A percentile compares a stretch with the other conserved stretches of the same genome.
phyloP scores from a whole-genome alignment of 2,329 filamentous ascomycete genomes.

The Calonectria ilicicola region DNA sequence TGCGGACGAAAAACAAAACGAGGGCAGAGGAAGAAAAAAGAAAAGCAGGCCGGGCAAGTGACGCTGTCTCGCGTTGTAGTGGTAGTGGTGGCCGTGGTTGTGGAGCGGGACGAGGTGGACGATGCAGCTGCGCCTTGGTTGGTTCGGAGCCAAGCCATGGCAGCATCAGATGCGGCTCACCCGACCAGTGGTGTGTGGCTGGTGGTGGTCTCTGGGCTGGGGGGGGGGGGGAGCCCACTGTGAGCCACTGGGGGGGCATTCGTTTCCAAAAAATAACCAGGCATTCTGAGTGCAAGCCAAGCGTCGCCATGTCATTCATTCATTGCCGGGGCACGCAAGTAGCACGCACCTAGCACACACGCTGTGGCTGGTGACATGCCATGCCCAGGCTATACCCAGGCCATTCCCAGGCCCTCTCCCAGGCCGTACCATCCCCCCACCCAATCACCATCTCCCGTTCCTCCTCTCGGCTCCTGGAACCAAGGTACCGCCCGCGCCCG shows the following conservation, averaged over 20 bases:
- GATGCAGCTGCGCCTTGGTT: slow-evolving; percentile 23
- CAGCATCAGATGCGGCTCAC: slow-evolving; percentile 37
- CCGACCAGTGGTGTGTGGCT: slow-evolving; percentile 34
- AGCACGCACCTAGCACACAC: neutral
- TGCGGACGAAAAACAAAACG: slow-evolving; percentile 24
- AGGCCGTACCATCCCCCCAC: no score
- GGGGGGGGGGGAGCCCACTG: no score
- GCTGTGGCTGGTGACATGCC: slow-evolving; percentile 5
- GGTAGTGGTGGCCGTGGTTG: slow-evolving; percentile 16
- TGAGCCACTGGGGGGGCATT: no score
- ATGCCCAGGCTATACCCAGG: no score
- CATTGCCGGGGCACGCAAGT: no score
- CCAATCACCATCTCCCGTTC: neutral
- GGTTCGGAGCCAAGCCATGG: slow-evolving; percentile 17
- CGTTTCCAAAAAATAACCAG: no score
- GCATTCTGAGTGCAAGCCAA: no score
- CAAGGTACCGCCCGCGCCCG: neutral
- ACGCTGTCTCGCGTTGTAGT: slow-evolving; percentile 24
- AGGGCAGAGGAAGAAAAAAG: slow-evolving; percentile 3
- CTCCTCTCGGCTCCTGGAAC: no score
- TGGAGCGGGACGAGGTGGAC: slow-evolving; percentile 21
- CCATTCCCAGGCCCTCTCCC: no score
- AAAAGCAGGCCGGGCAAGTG: slow-evolving; percentile 30
- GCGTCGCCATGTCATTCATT: no score
- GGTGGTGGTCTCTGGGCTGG: slow-evolving; percentile 21